A percentile compares a stretch with the other conserved stretches of the same genome.
Evolutionary conservation across 495 filamentous ascomycete genomes (phyloP).

Genomic region (Parathielavia hyrcaniae): DNA sequence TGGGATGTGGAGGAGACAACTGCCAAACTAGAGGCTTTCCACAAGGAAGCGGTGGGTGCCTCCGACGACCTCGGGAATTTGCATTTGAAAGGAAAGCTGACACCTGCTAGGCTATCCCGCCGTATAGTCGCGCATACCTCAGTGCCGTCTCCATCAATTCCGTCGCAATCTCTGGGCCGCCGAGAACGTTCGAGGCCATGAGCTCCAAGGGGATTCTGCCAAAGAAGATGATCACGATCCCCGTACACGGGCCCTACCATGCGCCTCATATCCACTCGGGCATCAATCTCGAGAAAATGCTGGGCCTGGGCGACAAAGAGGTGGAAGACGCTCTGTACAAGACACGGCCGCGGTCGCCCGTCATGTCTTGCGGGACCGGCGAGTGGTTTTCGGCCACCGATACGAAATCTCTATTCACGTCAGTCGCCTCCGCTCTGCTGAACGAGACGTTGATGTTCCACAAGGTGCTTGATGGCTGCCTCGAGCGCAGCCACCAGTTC

Average conservation of each 20-base stretch:
- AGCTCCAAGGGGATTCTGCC: conserved; percentile 49
- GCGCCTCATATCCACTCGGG: conserved; percentile 62
- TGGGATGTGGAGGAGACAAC: conserved; percentile 41
- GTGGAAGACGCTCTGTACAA: conserved; percentile 37
- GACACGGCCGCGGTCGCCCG: conserved; percentile 47
- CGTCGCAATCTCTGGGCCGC: conserved; percentile 75
- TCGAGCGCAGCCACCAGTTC: conserved; percentile 36
- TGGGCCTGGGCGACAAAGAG: conserved; percentile 40
- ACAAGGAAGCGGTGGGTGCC: conserved; percentile 42
- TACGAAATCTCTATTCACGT: conserved; percentile 45
- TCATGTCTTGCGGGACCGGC: conserved; percentile 56
- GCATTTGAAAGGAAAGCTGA: not conserved
- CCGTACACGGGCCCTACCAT: conserved; percentile 77
- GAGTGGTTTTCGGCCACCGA: conserved; percentile 39
- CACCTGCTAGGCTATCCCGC: conserved; percentile 47
- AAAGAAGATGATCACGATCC: conserved; percentile 55
- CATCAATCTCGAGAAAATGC: conserved; percentile 55
- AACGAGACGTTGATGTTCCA: conserved; percentile 53
- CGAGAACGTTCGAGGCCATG: conserved; percentile 53
- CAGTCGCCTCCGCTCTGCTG: conserved; percentile 54
- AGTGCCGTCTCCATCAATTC: conserved; percentile 65
- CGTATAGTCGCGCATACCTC: conserved; percentile 60
- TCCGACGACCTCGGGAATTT: not conserved
- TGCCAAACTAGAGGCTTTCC: conserved; percentile 46
- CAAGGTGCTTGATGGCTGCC: conserved; percentile 52